Evolutionary conservation across 148 eudicot genomes (phyloP).

Genomic region (Rhododendron simsii): DNA sequence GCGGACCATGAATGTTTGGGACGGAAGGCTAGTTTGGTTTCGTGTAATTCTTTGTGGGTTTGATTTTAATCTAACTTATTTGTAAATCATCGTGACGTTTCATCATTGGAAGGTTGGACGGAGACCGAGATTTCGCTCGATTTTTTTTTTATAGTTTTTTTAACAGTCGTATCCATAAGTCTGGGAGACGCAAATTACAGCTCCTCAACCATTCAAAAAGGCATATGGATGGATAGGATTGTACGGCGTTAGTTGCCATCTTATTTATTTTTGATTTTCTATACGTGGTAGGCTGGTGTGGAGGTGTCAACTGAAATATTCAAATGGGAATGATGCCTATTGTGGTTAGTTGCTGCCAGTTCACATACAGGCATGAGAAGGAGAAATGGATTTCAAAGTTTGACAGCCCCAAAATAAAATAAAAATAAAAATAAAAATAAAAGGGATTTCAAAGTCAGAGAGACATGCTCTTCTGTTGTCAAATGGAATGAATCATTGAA

Average conservation of each 20-base stretch:
- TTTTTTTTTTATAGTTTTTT: not conserved
- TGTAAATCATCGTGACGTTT: no score
- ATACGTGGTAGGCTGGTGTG: not conserved
- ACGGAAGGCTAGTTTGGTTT: not conserved
- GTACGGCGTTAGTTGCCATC: not conserved
- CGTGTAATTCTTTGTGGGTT: not conserved
- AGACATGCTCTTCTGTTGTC: not conserved
- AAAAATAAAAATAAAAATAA: not conserved
- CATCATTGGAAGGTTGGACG: not conserved
- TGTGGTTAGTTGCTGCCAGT: not conserved
- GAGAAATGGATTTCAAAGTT: not conserved
- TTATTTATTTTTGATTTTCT: not conserved
- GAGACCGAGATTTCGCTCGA: not conserved
- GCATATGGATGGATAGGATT: not conserved
- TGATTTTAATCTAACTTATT: not conserved
- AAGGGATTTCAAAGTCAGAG: not conserved
- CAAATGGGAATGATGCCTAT: not conserved
- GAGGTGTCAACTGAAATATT: not conserved
- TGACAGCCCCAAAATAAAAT: not conserved
- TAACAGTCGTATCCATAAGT: not conserved
- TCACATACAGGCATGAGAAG: not conserved
- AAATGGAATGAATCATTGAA: not conserved
- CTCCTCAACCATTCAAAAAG: not conserved
- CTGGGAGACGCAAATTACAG: not conserved
- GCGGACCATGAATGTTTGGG: not conserved